phyloP scores from a whole-genome alignment of 2,329 filamentous ascomycete genomes.

The Diaporthe destruens region DNA sequence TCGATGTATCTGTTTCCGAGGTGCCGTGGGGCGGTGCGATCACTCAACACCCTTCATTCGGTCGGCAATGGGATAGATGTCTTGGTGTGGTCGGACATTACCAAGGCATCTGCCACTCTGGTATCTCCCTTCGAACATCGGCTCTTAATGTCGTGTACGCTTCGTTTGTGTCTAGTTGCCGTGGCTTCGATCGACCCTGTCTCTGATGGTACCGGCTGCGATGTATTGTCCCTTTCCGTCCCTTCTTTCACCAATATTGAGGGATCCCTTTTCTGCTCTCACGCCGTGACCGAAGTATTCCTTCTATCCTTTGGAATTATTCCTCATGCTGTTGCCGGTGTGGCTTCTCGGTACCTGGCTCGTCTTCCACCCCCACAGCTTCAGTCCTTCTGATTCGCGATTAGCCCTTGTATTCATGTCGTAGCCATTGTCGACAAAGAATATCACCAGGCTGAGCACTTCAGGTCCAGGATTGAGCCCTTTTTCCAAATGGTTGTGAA shows the following conservation, averaged over 20 bases:
- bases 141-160: background rate
- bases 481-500: background rate
- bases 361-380: background rate
- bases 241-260: constrained; percentile 28
- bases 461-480: constrained; percentile 7
- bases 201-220: too few species aligned
- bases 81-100: background rate
- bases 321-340: background rate
- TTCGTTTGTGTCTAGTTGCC: background rate
- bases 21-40: background rate
- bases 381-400: background rate
- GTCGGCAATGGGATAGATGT: background rate
- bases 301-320: background rate
- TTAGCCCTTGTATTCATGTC: background rate
- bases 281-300: background rate
- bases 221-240: background rate
- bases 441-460: background rate
- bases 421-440: background rate
- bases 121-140: background rate
- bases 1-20: background rate
- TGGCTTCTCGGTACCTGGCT: background rate
- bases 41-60: background rate
- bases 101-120: constrained; percentile 4
- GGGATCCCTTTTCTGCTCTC: background rate
- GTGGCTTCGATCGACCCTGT: background rate